Evolutionary conservation across 1,284 basidiomycete genomes (phyloP).

Genomic region (Mycena sp.): DNA sequence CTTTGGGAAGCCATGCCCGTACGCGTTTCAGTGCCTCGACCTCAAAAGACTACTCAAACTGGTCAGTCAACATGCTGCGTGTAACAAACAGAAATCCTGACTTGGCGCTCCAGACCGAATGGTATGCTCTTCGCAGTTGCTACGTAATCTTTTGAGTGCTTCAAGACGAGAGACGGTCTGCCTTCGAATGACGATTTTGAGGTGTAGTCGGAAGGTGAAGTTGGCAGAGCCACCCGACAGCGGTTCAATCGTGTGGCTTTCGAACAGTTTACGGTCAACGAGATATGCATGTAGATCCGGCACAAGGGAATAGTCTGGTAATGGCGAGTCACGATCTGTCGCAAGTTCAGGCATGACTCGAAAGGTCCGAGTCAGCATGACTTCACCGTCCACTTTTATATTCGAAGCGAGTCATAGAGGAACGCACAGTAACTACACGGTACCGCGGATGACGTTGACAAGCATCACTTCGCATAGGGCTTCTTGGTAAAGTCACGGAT

Average conservation of each 20-base stretch:
- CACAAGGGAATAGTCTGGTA: no score
- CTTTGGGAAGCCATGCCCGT: constrained; percentile 40
- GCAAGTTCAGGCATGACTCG: no score
- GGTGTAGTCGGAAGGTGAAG: constrained; percentile 54
- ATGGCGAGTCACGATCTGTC: no score
- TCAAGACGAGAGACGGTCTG: constrained; percentile 52
- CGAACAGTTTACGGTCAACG: constrained; percentile 41
- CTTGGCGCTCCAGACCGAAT: constrained; percentile 63
- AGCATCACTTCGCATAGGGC: no score
- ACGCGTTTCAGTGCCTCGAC: constrained; percentile 58
- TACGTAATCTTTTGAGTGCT: constrained; percentile 55
- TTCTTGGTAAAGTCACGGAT: no score
- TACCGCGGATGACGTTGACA: no score
- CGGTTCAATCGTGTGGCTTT: constrained; percentile 39
- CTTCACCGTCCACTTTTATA: no score
- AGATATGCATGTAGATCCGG: no score
- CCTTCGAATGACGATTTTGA: constrained; percentile 45
- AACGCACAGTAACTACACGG: no score
- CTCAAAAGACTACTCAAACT: constrained; percentile 54
- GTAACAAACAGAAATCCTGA: constrained; percentile 43
- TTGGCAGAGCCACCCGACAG: constrained; percentile 56
- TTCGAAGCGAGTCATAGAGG: no score
- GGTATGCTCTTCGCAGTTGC: constrained; percentile 39
- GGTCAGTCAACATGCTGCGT: constrained; percentile 50
- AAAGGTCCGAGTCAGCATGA: no score